Conservation (phyloP, 202 grass and related monocot genomes). For the Setaria viridis region DNA sequence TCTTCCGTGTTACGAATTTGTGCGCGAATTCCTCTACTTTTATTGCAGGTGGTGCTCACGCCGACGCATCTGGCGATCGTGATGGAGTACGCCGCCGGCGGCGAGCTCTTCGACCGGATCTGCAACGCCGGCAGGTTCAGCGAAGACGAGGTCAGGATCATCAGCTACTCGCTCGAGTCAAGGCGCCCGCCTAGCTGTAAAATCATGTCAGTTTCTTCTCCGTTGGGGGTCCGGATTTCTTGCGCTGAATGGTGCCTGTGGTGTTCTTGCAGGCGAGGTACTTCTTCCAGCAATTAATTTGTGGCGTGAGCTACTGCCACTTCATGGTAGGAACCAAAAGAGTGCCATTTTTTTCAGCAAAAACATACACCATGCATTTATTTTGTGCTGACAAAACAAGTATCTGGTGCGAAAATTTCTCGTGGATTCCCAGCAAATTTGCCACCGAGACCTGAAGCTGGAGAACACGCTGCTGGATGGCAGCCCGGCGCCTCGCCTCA, state of each 20-base stretch:
- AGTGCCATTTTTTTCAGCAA: neutral
- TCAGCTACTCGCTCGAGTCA: neutral
- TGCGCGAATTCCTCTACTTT: neutral
- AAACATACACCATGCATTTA: too few relatives aligned
- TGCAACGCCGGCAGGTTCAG: conserved; percentile 91
- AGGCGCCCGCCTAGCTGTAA: neutral
- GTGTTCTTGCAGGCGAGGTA: conserved; percentile 70
- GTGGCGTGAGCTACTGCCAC: conserved; percentile 96
- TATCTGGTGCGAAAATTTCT: neutral
- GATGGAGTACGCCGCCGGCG: conserved; percentile 94
- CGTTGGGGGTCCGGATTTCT: neutral
- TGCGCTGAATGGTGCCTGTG: neutral
- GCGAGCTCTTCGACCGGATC: conserved; percentile 95
- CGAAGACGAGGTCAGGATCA: conserved; percentile 76
- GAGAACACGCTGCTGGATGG: conserved; percentile 97
- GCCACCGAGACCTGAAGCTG: conserved; percentile 92
- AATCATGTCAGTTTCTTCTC: neutral
- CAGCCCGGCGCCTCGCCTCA: conserved; percentile 87
- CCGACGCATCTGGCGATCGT: conserved; percentile 93
- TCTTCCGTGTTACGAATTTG: too few relatives aligned
- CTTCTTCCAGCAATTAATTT: conserved; percentile 96
- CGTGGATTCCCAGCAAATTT: conserved; percentile 74
- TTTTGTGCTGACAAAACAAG: neutral
- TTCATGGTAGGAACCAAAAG: conserved; percentile 64
- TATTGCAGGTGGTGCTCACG: conserved; percentile 77